Conservation (phyloP, 176 grass and related monocot species). For the Elaeis guineensis region DNA sequence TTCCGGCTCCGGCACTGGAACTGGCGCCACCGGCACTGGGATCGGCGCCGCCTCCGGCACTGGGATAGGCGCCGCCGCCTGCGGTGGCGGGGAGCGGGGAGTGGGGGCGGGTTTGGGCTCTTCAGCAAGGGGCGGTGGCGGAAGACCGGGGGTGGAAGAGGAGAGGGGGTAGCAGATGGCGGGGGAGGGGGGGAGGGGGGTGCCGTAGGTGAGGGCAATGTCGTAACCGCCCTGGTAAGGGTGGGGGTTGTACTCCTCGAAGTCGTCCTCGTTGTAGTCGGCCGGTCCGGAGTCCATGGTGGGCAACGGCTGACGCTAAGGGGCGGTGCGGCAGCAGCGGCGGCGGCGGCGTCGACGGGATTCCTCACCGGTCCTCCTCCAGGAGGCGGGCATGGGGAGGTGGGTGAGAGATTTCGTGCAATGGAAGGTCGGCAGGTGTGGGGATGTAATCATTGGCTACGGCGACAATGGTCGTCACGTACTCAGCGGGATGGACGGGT, state of each 20-base stretch:
- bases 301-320: not conserved
- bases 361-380: too few species aligned
- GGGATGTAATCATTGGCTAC: too few species aligned
- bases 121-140: not conserved
- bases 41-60: not conserved
- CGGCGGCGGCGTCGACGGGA: too few species aligned
- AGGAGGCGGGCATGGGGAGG: too few species aligned
- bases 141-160: not conserved
- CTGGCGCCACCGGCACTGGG: not conserved
- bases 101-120: not conserved
- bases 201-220: constrained; percentile 53
- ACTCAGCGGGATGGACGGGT: too few species aligned
- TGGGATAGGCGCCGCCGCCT: not conserved
- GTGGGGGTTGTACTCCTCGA: constrained; percentile 73
- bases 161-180: constrained; percentile 38
- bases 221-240: constrained; percentile 88
- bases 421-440: too few species aligned
- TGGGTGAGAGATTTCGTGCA: too few species aligned
- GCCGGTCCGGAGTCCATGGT: constrained; percentile 10
- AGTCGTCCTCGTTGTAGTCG: constrained; percentile 46
- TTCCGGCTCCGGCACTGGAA: constrained; percentile 17
- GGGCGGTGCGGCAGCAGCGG: not conserved
- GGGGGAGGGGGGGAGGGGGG: constrained; percentile 27
- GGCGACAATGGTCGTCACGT: too few species aligned
- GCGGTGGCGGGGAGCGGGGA: not conserved